phyloP scores from a whole-genome alignment of 1,284 basidiomycete species.

The Apiotrichum gracile region DNA sequence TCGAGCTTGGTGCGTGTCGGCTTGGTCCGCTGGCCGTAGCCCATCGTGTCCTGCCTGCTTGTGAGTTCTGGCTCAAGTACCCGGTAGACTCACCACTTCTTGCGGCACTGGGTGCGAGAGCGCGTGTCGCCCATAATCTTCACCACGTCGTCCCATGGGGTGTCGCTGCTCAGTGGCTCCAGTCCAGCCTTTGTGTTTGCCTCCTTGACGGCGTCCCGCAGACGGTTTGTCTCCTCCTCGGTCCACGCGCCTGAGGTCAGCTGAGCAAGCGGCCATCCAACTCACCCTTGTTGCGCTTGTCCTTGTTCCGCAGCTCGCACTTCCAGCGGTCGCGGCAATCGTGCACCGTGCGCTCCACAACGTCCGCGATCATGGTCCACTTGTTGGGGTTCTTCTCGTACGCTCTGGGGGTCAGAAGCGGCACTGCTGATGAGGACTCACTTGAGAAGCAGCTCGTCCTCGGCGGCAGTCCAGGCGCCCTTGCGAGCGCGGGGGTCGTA shows the following conservation, averaged over 20 bases:
- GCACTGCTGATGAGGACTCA: constrained; percentile 10
- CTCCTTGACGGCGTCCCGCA: constrained; percentile 20
- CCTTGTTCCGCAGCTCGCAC: constrained; percentile 20
- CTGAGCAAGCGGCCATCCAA: too few relatives aligned
- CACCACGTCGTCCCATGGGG: constrained; percentile 29
- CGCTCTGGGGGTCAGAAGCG: constrained; percentile 17
- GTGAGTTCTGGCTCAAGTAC: neutral
- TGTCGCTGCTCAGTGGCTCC: constrained; percentile 17
- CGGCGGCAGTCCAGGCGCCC: constrained; percentile 34
- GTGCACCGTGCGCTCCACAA: constrained; percentile 30
- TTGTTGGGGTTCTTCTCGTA: constrained; percentile 23
- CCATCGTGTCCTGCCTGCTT: constrained; percentile 6
- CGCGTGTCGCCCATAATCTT: constrained; percentile 13
- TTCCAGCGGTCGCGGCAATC: constrained; percentile 39
- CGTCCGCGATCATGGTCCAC: constrained; percentile 34
- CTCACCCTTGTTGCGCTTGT: constrained; percentile 17
- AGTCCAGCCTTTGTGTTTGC: constrained; percentile 18
- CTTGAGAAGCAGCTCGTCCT: constrained; percentile 31
- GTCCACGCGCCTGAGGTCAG: constrained; percentile 15
- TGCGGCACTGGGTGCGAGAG: constrained; percentile 1
- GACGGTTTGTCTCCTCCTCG: constrained; percentile 17
- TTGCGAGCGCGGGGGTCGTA: constrained; percentile 37
- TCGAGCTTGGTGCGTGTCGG: constrained; percentile 2
- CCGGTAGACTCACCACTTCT: constrained; percentile 2
- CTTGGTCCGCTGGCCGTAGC: neutral